Percentiles rank a stretch among this genome's conserved stretches.
phyloP scores from a whole-genome alignment of 129 eudicot genomes.

The Daucus carota region DNA sequence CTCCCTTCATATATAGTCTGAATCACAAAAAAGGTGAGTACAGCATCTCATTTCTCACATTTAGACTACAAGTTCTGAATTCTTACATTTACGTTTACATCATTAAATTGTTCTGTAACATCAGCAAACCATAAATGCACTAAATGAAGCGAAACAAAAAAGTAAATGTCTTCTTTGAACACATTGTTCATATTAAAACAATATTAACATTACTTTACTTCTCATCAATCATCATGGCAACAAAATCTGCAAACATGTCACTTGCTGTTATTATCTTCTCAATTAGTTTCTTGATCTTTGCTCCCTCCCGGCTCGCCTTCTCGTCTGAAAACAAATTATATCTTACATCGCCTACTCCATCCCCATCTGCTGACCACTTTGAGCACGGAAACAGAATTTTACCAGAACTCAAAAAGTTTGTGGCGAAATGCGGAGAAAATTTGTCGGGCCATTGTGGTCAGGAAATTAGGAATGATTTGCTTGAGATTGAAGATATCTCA shows the following conservation, averaged over 20 bases:
- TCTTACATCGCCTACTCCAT: not conserved
- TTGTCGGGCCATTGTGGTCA: not conserved
- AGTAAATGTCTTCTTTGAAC: not conserved
- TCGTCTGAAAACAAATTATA: not conserved
- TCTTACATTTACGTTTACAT: constrained; percentile 1
- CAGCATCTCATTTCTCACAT: too few relatives aligned
- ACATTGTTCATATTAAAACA: not conserved
- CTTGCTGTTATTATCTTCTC: not conserved
- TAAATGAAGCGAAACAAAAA: not conserved
- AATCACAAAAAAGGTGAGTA: too few relatives aligned
- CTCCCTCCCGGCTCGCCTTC: not conserved
- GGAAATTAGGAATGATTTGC: constrained; percentile 3
- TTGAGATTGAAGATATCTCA: not conserved
- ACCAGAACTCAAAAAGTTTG: not conserved
- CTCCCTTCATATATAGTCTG: too few relatives aligned
- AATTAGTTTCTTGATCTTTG: not conserved
- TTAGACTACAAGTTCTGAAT: not conserved
- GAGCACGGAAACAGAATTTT: not conserved
- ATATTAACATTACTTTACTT: not conserved
- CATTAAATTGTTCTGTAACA: not conserved
- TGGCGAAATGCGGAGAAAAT: not conserved
- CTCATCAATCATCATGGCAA: not conserved
- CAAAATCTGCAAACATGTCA: not conserved
- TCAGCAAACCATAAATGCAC: not conserved
- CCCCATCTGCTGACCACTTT: not conserved